A percentile compares a stretch with the other conserved stretches of the same genome.
phyloP scores from a whole-genome alignment of 805 yeast genomes.

The Lachancea thermotolerans region DNA sequence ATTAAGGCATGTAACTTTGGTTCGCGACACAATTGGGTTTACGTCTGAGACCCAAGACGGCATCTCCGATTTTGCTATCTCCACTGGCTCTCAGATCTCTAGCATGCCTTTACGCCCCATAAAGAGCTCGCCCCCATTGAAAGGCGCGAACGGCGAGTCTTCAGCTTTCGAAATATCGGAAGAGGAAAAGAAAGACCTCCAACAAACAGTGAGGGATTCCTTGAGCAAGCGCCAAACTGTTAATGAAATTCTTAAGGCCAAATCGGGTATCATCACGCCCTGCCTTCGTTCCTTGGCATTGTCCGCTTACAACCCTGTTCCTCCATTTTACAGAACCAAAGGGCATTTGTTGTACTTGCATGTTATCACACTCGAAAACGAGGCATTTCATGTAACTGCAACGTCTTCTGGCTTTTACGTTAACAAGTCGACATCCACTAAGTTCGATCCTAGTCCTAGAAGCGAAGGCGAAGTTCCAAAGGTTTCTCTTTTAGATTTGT shows the following conservation, averaged over 20 bases:
- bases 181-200: constrained; percentile 25
- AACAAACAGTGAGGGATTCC: constrained; percentile 19
- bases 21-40: constrained; percentile 32
- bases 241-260: constrained; percentile 15
- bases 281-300: constrained; percentile 54
- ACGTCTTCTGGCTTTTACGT: constrained; percentile 74
- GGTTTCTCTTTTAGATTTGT: constrained; percentile 50
- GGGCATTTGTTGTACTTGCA: constrained; percentile 81
- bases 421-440: constrained; percentile 57
- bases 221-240: constrained; percentile 16
- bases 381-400: constrained; percentile 70
- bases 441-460: constrained; percentile 60
- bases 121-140: constrained; percentile 13
- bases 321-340: constrained; percentile 48
- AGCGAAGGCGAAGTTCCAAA: constrained; percentile 18
- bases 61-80: constrained; percentile 28
- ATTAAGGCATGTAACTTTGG: constrained; percentile 25
- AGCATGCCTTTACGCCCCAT: constrained; percentile 21
- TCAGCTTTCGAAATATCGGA: constrained; percentile 23
- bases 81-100: constrained; percentile 28
- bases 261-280: constrained; percentile 27
- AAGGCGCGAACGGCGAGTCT: constrained; percentile 10
- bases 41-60: constrained; percentile 28
- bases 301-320: constrained; percentile 85
- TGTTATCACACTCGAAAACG: constrained; percentile 74